A percentile compares a stretch with the other conserved stretches of the same genome.
Conservation (phyloP, 192 early-diverging fungal species). For the Podila horticola region DNA sequence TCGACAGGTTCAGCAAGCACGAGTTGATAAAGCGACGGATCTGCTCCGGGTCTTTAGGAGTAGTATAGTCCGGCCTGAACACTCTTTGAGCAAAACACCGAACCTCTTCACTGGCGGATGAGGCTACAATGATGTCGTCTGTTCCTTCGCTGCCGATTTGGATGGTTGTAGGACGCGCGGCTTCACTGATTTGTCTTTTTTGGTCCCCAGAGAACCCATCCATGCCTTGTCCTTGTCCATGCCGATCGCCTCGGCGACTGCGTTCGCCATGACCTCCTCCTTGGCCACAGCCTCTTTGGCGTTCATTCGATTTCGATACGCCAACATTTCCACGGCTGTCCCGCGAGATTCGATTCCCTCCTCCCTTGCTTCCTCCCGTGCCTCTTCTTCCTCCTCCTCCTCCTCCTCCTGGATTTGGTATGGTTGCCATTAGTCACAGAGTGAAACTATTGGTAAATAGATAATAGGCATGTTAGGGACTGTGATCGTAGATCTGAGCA, state of each 20-base stretch:
- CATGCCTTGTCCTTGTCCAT: neutral
- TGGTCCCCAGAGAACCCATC: neutral
- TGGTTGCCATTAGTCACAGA: no score
- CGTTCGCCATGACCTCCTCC: neutral
- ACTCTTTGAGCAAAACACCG: conserved; percentile 8
- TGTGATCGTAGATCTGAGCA: no score
- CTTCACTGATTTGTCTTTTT: conserved; percentile 3
- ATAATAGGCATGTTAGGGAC: no score
- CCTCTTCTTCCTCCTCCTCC: no score
- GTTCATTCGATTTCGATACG: no score
- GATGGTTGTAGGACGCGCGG: conserved; percentile 1
- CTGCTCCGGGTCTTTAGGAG: neutral
- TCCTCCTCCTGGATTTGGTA: no score
- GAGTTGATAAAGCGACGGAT: conserved; percentile 40
- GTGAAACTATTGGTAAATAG: no score
- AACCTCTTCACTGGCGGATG: neutral
- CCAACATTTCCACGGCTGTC: no score
- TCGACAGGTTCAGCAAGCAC: conserved; percentile 39
- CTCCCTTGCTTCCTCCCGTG: no score
- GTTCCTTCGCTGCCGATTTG: conserved; percentile 37
- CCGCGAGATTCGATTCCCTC: no score
- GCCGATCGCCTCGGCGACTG: neutral
- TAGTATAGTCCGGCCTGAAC: conserved; percentile 3
- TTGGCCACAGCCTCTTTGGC: no score
- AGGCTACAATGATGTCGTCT: conserved; percentile 31